Conservation (phyloP, 2,329 filamentous ascomycete species). For the Apiospora pterosperma region DNA sequence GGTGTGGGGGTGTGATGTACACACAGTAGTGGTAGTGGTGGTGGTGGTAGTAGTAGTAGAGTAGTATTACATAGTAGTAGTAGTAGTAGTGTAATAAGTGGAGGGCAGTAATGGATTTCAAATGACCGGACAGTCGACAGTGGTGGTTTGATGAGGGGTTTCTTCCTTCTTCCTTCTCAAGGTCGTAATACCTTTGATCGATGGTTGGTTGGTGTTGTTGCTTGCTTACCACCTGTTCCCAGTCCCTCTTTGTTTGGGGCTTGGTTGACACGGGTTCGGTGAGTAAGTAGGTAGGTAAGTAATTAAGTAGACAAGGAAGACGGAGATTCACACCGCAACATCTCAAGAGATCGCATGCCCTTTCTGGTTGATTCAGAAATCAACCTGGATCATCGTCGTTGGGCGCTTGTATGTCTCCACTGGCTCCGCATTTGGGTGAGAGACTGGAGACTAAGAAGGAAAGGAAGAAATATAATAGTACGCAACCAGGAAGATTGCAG, state of each 20-base stretch:
- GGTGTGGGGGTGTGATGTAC: not conserved
- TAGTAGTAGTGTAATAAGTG: not conserved
- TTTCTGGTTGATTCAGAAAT: conserved; percentile 3
- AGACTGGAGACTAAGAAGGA: not conserved
- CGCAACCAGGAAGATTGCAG: not conserved
- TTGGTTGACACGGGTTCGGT: too few species aligned
- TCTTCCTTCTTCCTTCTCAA: not conserved
- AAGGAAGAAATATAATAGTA: not conserved
- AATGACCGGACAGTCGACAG: not conserved
- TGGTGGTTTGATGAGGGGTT: not conserved
- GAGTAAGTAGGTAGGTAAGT: not conserved
- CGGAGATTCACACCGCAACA: not conserved
- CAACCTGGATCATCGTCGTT: conserved; percentile 10
- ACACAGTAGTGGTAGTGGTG: not conserved
- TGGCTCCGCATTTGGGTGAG: conserved; percentile 3
- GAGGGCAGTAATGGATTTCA: not conserved
- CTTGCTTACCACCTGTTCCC: not conserved
- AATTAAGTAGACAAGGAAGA: not conserved
- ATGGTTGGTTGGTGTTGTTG: not conserved
- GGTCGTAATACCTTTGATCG: not conserved
- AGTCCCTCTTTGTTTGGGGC: not conserved
- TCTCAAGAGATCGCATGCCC: not conserved
- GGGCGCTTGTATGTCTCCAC: conserved; percentile 8
- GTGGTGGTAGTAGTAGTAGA: too few species aligned
- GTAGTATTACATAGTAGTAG: not conserved